Evolutionary conservation across 202 grass and related monocot species (phyloP), one percentile per base, ranked within the genome.

Genomic region (Zizania palustris): DNA sequence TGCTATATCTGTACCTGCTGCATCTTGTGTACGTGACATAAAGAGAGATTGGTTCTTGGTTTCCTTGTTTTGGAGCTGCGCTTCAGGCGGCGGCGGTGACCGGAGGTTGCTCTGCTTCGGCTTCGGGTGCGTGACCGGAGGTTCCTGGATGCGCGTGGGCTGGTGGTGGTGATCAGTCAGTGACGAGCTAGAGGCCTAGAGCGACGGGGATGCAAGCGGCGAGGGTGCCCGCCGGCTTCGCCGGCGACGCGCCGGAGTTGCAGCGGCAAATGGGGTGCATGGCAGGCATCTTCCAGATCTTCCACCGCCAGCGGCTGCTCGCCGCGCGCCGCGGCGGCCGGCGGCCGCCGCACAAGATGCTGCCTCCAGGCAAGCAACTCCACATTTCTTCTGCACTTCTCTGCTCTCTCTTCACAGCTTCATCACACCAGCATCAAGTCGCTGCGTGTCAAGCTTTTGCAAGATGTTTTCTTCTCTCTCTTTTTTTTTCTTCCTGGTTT

Each of bases 221-320:
- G 77, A 71, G 33, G 44, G 81, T 68, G 85, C 19, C 50, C 6
- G 55, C 51, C 42, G 20, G 28, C 55, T 78, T 83, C 10, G 1
- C 67, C 28, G 83, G 85, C 39, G 83, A 93, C 48, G 82, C 44
- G 51, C 74, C 67, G 58, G 96, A 89, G 9, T 22, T 99, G 68
- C 76, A 82, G 60, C 81, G 90, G 44, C 85, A 93, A 68, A 89
- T 95, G 46, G 96, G 96, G 11, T 96, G 92, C 87, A 93, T 96
- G 90, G 87, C 83, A 33, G 85, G 92, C 35, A 87, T 99, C 16
- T 88, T 99, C 78, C 96, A 91, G 76, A 96, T 99, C 70, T 96
- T 99, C 77, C 83, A 89, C 75, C 85, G 92, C 61, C 87, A 86
- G 49, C 89, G 85, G 9, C 43, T 92, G 19, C 60, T 91, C 45